A percentile compares a stretch with the other conserved stretches of the same genome.
Evolutionary conservation across 257 asterid species (phyloP).

Genomic region (Penstemon newberryi): DNA sequence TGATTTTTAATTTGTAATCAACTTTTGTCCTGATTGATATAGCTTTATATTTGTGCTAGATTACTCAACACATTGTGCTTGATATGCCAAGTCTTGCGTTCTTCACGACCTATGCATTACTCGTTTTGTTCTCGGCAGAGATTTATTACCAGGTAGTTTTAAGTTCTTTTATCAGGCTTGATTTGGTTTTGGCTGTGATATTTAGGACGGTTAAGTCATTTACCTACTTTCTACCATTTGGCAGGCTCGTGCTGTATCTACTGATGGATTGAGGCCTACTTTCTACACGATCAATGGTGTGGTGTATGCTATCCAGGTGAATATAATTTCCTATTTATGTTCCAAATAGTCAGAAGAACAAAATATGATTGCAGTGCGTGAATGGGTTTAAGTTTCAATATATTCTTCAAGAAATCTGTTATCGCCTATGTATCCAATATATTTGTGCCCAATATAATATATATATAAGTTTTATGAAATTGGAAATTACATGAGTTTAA

Average conservation of each 20-base stretch:
- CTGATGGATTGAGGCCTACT: conserved; percentile 90
- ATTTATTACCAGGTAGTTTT: conserved; percentile 80
- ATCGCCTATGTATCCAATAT: too few relatives aligned
- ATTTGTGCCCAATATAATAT: too few relatives aligned
- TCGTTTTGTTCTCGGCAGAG: conserved; percentile 97
- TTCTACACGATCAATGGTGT: conserved; percentile 80
- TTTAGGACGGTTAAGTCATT: not conserved
- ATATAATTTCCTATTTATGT: conserved; percentile 19
- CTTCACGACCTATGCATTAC: conserved; percentile 93
- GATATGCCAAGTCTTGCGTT: conserved; percentile 95
- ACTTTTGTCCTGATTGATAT: conserved; percentile 24
- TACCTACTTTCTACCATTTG: conserved; percentile 2
- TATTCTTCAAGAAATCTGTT: too few relatives aligned
- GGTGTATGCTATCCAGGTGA: conserved; percentile 86
- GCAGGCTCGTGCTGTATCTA: conserved; percentile 97
- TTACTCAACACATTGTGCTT: conserved; percentile 84
- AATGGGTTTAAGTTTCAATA: too few relatives aligned
- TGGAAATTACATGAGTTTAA: too few relatives aligned
- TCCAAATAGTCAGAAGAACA: conserved; percentile 7
- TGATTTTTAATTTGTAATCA: not conserved
- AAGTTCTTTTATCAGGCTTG: not conserved
- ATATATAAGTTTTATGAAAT: too few relatives aligned
- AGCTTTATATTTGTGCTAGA: conserved; percentile 41
- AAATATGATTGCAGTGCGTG: not conserved
- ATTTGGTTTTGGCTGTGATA: conserved; percentile 20